Evolutionary conservation across 345 rosid species (phyloP).

Genomic region (Eucalyptus viminalis): DNA sequence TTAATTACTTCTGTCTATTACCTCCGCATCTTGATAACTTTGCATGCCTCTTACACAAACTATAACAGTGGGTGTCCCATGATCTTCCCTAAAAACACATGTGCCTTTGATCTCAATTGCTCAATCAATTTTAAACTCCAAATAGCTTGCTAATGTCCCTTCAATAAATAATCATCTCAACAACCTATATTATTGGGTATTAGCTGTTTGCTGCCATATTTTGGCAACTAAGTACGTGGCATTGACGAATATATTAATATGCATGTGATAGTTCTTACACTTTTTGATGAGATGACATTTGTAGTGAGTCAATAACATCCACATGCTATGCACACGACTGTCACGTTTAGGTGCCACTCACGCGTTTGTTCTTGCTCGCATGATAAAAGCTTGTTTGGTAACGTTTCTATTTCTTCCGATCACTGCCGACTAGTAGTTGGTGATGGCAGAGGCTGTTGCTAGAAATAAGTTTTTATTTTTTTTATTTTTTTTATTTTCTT

Average conservation of each 20-base stretch:
- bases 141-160: not conserved
- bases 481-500: no score
- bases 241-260: not conserved
- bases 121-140: not conserved
- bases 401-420: no score
- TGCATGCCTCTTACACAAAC: no score
- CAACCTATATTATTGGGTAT: not conserved
- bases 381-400: no score
- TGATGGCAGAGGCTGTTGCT: fast-evolving
- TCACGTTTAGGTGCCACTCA: not conserved
- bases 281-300: not conserved
- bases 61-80: no score
- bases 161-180: not conserved
- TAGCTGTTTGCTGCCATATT: not conserved
- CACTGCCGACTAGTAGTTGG: fast-evolving
- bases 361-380: not conserved
- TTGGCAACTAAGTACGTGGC: not conserved
- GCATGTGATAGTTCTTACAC: not conserved
- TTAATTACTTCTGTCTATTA: no score
- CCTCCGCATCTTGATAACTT: no score
- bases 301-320: not conserved
- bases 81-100: no score
- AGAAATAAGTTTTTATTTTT: no score
- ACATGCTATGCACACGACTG: not conserved
- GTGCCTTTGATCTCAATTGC: not conserved